Base-by-base conservation (phyloP, 192 early-diverging fungal species). In the Fimicolochytrium jonesii region DNA sequence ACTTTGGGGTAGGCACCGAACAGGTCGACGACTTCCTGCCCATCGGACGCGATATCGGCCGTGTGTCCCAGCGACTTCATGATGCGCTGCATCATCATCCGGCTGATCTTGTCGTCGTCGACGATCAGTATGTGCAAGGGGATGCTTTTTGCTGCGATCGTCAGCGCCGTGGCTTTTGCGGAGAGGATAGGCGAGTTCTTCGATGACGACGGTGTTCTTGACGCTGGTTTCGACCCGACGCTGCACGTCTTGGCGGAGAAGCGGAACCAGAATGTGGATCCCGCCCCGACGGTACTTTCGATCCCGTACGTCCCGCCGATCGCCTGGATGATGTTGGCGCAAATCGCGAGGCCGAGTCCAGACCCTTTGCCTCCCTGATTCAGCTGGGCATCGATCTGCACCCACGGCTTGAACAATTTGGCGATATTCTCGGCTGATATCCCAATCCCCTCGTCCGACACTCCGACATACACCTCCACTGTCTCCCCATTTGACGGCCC, bases 41-140 rank as follows among this genome's bases (percentile, higher is more conserved):
- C 64, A 58, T 66, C 64, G 42, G 32, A 44, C 22, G 64, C 64
- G 6, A 43, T 18, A 17, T 57, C 53, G 25, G 20, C 23, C 23
- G 34, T 32, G 31, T 66, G 64, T 18, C 64, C 64, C 54, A 66
- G 22, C 23, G 32, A 33, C 54, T 58, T 42, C 33, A 66, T 22
- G 39, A 66, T 56, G 23, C 56, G 26, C 7, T 44, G 25, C 64
- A 66, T 66, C 45, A 66, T 50, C 64, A 57, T 66, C 29, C 64
- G 35, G 6, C 42, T 66, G 22, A 66, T 58, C 55, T 56, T 48
- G 47, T 58, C 53, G 35, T 66, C 64, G 28, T 66, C 64, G 29
- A 66, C 64, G 28, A 66, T 49, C 42, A 66, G 32, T 1, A 66
- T 44, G 25, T 31, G 51, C 17, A 66, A 39, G 3, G 43, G 48